Conservation (phyloP, 768 basidiomycete genomes). For the Pisolithus microcarpus region DNA sequence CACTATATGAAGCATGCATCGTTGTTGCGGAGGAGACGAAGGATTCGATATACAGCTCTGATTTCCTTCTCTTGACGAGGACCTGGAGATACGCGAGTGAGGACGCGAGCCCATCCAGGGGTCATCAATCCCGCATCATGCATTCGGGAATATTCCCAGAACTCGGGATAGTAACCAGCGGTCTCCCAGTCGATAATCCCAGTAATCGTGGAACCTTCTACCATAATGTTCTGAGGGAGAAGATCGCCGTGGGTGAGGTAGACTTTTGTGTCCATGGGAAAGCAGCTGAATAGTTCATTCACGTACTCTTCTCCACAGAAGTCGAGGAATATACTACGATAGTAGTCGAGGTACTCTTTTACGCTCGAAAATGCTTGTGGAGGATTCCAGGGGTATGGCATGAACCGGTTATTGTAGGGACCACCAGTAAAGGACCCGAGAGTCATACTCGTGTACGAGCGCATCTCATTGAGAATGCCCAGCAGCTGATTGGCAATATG, state of each 20-base stretch:
- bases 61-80: constrained; percentile 14
- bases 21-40: background rate
- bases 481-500: constrained; percentile 17
- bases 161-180: constrained; percentile 30
- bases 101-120: constrained; percentile 4
- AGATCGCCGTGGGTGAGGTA: constrained; percentile 37
- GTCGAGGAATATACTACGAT: constrained; percentile 13
- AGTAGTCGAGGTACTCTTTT: constrained; percentile 16
- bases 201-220: constrained; percentile 25
- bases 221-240: constrained; percentile 36
- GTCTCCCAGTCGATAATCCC: constrained; percentile 34
- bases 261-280: constrained; percentile 1
- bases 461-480: constrained; percentile 13
- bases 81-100: constrained; percentile 14
- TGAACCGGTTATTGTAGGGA: constrained; percentile 16
- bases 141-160: constrained; percentile 25
- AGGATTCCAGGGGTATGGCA: constrained; percentile 8
- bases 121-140: constrained; percentile 17
- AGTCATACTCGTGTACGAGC: constrained; percentile 3
- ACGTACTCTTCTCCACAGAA: constrained; percentile 6
- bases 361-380: constrained; percentile 11
- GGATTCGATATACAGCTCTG: constrained; percentile 13
- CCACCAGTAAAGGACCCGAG: constrained; percentile 17
- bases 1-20: background rate
- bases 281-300: background rate